Percentiles rank a stretch among this genome's conserved stretches.
phyloP scores from a whole-genome alignment of 257 asterid genomes.

The Plantago elongata region DNA sequence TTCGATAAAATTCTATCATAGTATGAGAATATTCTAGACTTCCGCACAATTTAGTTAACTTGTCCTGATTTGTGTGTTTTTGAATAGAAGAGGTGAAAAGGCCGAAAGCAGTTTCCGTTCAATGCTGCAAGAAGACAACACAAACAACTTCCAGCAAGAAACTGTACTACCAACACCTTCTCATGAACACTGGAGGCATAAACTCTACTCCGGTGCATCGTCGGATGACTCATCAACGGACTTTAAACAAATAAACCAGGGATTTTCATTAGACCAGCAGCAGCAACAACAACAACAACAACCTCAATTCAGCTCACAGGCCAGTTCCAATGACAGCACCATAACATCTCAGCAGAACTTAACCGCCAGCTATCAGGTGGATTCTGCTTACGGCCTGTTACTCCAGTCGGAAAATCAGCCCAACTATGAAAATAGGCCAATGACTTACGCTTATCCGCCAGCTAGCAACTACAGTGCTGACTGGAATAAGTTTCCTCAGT shows the following conservation, averaged over 20 bases:
- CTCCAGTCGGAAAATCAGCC: slow-evolving; percentile 34
- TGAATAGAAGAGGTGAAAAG: slow-evolving; percentile 40
- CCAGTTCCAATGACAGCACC: slow-evolving; percentile 29
- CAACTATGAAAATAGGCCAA: slow-evolving; percentile 18
- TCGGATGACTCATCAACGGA: slow-evolving; percentile 22
- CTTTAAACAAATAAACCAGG: slow-evolving; percentile 36
- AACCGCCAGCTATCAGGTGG: slow-evolving; percentile 31
- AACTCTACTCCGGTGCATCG: slow-evolving; percentile 26
- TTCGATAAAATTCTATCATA: too few relatives aligned
- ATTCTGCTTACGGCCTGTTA: slow-evolving; percentile 43
- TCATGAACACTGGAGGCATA: slow-evolving; percentile 56
- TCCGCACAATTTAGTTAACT: neutral
- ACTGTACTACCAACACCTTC: slow-evolving; percentile 22
- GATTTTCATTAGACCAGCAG: slow-evolving; percentile 39
- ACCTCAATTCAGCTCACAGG: slow-evolving; percentile 35
- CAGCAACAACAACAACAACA: too few relatives aligned
- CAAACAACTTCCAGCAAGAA: slow-evolving; percentile 43
- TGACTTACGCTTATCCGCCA: slow-evolving; percentile 31
- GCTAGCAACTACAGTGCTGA: slow-evolving; percentile 27
- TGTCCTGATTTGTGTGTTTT: neutral
- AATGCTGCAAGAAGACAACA: slow-evolving; percentile 40
- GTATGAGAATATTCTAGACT: too few relatives aligned
- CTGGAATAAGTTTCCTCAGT: slow-evolving; percentile 50
- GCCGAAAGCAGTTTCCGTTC: slow-evolving; percentile 27
- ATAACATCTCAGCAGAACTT: slow-evolving; percentile 32